Evolutionary conservation across 148 eudicot genomes (phyloP), one percentile per base, ranked within the genome.

Genomic region (Fagopyrum esculentum): DNA sequence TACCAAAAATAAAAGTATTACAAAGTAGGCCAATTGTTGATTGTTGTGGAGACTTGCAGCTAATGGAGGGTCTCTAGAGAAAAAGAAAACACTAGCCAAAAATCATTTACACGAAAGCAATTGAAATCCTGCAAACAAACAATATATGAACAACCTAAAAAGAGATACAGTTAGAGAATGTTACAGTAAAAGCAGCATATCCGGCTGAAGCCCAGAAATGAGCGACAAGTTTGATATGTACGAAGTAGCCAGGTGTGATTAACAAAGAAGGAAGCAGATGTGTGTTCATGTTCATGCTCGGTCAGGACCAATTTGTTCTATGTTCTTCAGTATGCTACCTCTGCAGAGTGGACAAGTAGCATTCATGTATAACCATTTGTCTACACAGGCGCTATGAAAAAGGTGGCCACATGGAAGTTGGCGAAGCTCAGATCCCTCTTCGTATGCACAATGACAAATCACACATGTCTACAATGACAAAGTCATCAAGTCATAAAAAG

Each of bases 281-380:
- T 35, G 40, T 35, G 40, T 35, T 35, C 40, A 35, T 71, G 35
- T 66, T 81, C 85, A 95, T 10, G 80, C 93, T 54, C 92, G 90
- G 50, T 90, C 92, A 26, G 87, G 75, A 57, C 89, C 82, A 81
- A 87, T 86, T 68, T 80, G 91, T 77, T 80, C 80, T 40, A 90
- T 89, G 43, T 85, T 88, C 84, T 89, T 90, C 9, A 90, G 82
- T 80, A 95, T 90, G 75, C 92, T 90, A 84, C 82, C 84, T 82
- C 92, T 95, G 91, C 99, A 95, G 44, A 95, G 94, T 17, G 99
- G 99, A 69, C 99, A 95, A 44, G 92, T 92, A 45, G 99, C 91
- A 29, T 95, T 95, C 16, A 89, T 86, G 75, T 72, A 84, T 78
- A 95, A 70, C 99, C 99, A 95, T 81, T 90, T 92, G 84, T 92